A percentile compares a stretch with the other conserved stretches of the same genome.
phyloP scores from a whole-genome alignment of 495 filamentous ascomycete species.

The Hypoxylon rickii region DNA sequence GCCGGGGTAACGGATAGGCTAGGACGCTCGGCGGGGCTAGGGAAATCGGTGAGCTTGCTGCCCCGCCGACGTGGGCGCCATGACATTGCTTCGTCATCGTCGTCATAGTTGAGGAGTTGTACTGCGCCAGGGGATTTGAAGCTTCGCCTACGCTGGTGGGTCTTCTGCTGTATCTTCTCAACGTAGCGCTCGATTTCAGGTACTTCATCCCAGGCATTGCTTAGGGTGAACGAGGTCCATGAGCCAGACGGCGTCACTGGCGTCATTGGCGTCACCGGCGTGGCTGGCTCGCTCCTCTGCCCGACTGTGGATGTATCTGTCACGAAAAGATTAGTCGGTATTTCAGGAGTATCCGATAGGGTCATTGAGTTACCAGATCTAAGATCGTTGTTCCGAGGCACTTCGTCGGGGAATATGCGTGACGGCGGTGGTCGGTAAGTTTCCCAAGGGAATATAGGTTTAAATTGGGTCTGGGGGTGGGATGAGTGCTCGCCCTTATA shows the following conservation, averaged over 20 bases:
- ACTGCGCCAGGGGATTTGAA: constrained; percentile 28
- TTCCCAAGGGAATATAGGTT: constrained; percentile 89
- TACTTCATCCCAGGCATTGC: constrained; percentile 88
- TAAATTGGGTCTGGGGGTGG: no score
- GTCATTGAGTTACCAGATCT: constrained; percentile 3
- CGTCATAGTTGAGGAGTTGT: constrained; percentile 4
- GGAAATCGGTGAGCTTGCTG: constrained; percentile 82
- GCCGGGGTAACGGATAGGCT: constrained; percentile 91
- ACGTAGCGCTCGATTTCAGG: constrained; percentile 83
- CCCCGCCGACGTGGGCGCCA: constrained; percentile 49
- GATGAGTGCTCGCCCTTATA: no score
- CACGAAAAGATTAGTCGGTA: constrained; percentile 40
- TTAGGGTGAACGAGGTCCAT: constrained; percentile 65
- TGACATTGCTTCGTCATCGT: constrained; percentile 31
- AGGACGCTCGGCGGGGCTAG: constrained; percentile 78
- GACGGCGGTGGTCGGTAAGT: constrained; percentile 63
- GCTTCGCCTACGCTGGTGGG: constrained; percentile 62
- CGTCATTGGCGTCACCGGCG: constrained; percentile 53
- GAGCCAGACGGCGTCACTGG: constrained; percentile 53
- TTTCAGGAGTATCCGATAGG: constrained; percentile 27
- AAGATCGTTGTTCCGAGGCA: constrained; percentile 14
- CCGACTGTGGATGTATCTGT: constrained; percentile 43
- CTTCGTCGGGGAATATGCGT: constrained; percentile 66
- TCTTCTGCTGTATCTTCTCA: constrained; percentile 67
- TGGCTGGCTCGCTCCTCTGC: constrained; percentile 47